phyloP scores from a whole-genome alignment of 2,329 filamentous ascomycete species.

The Xylaria sp. region DNA sequence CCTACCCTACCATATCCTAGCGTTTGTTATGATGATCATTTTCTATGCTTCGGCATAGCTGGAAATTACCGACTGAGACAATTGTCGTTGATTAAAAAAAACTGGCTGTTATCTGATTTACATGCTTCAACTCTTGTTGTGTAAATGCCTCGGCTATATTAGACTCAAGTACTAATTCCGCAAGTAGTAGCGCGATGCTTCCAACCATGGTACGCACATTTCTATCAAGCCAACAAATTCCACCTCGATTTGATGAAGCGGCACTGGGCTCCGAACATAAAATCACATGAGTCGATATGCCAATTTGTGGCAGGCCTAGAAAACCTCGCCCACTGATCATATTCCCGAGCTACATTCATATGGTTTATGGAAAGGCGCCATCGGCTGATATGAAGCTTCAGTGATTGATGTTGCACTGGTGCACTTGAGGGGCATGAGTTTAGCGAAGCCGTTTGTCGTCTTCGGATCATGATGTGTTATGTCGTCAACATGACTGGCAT shows the following conservation, averaged over 20 bases:
- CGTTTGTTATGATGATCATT: constrained; percentile 70
- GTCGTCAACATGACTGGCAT: neutral
- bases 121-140: neutral
- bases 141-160: neutral
- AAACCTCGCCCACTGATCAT: constrained; percentile 98
- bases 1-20: neutral
- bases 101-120: constrained; percentile 85
- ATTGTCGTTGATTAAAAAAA: constrained; percentile 77
- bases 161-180: constrained; percentile 45
- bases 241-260: constrained; percentile 77
- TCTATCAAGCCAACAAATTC: constrained; percentile 34
- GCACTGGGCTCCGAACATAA: constrained; percentile 92
- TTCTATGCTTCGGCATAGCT: constrained; percentile 77
- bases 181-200: constrained; percentile 11
- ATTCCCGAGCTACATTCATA: constrained; percentile 27
- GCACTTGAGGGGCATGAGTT: neutral
- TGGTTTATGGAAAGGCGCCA: neutral
- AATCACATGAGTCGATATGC: constrained; percentile 81
- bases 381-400: constrained; percentile 23
- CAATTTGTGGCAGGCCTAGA: constrained; percentile 98
- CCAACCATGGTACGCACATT: constrained; percentile 47
- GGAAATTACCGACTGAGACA: constrained; percentile 96
- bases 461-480: neutral
- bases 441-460: neutral
- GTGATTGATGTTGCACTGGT: neutral